phyloP scores from a whole-genome alignment of 805 yeast genomes.

The Candida odintsovae region DNA sequence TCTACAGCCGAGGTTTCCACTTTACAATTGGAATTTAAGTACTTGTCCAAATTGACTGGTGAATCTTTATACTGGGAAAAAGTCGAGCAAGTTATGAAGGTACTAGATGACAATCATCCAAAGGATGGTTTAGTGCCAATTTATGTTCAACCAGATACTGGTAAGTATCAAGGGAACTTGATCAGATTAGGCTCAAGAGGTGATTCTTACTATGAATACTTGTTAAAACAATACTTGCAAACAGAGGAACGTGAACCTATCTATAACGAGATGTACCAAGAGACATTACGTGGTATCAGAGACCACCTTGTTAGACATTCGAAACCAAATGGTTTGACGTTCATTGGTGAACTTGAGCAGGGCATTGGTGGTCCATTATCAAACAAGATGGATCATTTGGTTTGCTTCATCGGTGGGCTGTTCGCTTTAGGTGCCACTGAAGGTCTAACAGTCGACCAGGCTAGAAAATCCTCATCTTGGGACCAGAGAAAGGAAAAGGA shows the following conservation, averaged over 20 bases:
- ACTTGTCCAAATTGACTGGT: conserved; percentile 74
- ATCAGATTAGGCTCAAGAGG: conserved; percentile 89
- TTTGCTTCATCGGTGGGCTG: conserved; percentile 86
- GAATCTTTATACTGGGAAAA: conserved; percentile 72
- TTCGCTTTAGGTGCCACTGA: conserved; percentile 86
- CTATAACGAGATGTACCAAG: conserved; percentile 71
- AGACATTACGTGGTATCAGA: conserved; percentile 72
- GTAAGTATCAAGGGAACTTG: conserved; percentile 53
- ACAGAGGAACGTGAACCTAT: conserved; percentile 55
- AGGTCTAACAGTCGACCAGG: conserved; percentile 54
- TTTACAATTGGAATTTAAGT: conserved; percentile 81
- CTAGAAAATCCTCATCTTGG: conserved; percentile 55
- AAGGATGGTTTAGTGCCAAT: conserved; percentile 80
- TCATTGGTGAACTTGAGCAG: conserved; percentile 67
- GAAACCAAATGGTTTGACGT: conserved; percentile 56
- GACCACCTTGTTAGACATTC: conserved; percentile 57
- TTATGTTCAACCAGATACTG: conserved; percentile 68
- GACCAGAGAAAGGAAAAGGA: conserved; percentile 52
- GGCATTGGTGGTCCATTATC: conserved; percentile 61
- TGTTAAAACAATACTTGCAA: conserved; percentile 79
- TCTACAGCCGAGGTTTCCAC: conserved; percentile 90
- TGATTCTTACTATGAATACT: conserved; percentile 87
- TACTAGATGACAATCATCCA: conserved; percentile 60
- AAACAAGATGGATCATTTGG: conserved; percentile 86
- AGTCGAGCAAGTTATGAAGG: conserved; percentile 67